Percentiles rank a stretch among this genome's conserved stretches.
Conservation (phyloP, 495 filamentous ascomycete species). For the Hyphodiscus hymeniophilus region DNA sequence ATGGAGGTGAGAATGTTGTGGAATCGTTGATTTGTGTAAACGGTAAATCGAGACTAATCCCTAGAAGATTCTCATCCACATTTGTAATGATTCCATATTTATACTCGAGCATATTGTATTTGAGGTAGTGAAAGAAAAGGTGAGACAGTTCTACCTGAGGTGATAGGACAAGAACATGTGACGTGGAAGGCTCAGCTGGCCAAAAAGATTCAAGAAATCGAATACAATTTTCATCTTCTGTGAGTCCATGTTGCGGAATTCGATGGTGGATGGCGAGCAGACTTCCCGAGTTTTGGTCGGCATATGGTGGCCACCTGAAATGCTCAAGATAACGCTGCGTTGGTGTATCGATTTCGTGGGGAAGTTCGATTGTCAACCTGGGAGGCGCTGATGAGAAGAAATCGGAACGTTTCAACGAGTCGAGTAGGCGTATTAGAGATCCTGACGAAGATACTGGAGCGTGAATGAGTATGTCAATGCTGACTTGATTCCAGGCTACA, state of each 20-base stretch:
- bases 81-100: slow-evolving; percentile 43
- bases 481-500: slow-evolving; percentile 64
- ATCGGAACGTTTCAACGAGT: slow-evolving; percentile 64
- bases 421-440: slow-evolving; percentile 62
- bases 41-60: slow-evolving; percentile 71
- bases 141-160: slow-evolving; percentile 67
- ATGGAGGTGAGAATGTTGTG: slow-evolving; percentile 43
- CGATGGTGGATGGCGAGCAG: slow-evolving; percentile 64
- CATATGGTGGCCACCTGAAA: slow-evolving; percentile 56
- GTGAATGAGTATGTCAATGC: slow-evolving; percentile 70
- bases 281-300: slow-evolving; percentile 17
- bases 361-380: slow-evolving; percentile 73
- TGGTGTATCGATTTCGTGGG: slow-evolving; percentile 51
- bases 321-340: slow-evolving; percentile 46
- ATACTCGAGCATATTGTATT: slow-evolving; percentile 65
- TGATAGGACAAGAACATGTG: slow-evolving; percentile 71
- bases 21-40: slow-evolving; percentile 47
- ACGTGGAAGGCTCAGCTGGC: slow-evolving; percentile 48
- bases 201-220: slow-evolving; percentile 77
- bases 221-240: slow-evolving; percentile 55
- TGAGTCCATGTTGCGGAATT: slow-evolving; percentile 45
- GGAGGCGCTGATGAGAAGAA: slow-evolving; percentile 57
- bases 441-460: slow-evolving; percentile 60
- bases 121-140: slow-evolving; percentile 73
- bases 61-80: slow-evolving; percentile 47